Base-by-base conservation (phyloP, 106 monocot genomes). In the Amphibolis antarctica region DNA sequence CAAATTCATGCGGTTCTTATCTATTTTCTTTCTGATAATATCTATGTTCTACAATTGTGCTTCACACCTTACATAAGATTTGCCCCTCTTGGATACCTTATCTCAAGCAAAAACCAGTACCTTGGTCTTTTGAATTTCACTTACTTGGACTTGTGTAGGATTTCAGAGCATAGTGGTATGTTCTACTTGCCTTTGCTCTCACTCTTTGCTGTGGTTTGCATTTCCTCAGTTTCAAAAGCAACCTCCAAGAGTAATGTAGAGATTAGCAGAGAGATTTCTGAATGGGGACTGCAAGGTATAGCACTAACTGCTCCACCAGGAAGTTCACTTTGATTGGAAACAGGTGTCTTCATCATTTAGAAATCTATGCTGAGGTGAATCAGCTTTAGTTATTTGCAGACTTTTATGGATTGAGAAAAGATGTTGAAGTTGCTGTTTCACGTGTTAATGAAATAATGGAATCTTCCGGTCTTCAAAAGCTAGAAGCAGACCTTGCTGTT, bases 211-310 rank as follows among this genome's bases (percentile, higher is more conserved):
- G 7, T 36, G 36, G 36, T 36, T 36, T 7, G 36, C 7, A 4
- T 36, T 67, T 25, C 52, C 62, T 27, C 76, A 80, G 85, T 76
- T 60, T 61, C 23, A 29, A 52, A 52, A 66, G 77, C 81, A 63
- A 66, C 81, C 10, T 57, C 86, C 0, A 78, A 69, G 36, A 77
- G 68, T 57, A 76, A 89, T 66, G 65, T 76, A 15, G 78, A 54
- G 42, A 57, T 68, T 64, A 70, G 42, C 68, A 53, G 68, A 12
- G 89, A 89, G 21, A 75, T 81, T 47, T 21, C 77, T 50, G 93
- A 94, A 67, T 94, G 93, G 93, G 93, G 77, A 50, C 79, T 94
- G 70, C 93, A 94, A 83, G 93, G 93, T 89, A 67, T 72, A 50
- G 19, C 20, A 47, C 20, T 44, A 10, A 15, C 17, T 24, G 13